Evolutionary conservation across 495 filamentous ascomycete species (phyloP).

Genomic region (Trypethelium eluteriae): DNA sequence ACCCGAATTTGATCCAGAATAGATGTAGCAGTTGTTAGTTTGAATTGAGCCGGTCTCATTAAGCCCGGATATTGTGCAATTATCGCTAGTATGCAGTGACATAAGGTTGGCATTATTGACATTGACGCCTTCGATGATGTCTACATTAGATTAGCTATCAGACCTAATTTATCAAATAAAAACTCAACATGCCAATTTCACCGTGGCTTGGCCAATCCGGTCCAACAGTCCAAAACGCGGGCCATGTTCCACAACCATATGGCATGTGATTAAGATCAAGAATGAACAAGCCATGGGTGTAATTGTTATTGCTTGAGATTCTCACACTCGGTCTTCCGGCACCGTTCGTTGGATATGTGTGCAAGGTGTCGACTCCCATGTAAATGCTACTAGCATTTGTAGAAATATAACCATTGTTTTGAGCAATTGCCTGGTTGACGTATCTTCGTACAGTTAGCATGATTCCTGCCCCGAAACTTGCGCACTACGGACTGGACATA

Average conservation of each 20-base stretch:
- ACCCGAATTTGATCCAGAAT: constrained; percentile 15
- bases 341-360: constrained; percentile 20
- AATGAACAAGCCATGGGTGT: constrained; percentile 26
- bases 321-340: constrained; percentile 26
- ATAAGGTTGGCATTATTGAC: constrained; percentile 54
- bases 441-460: constrained; percentile 15
- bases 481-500: constrained; percentile 27
- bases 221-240: constrained; percentile 56
- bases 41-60: constrained; percentile 44
- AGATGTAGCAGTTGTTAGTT: constrained; percentile 43
- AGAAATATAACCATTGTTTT: constrained; percentile 20
- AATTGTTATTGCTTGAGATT: constrained; percentile 23
- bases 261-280: constrained; percentile 27
- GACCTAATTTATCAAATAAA: neutral
- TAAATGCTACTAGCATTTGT: constrained; percentile 16
- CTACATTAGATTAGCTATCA: constrained; percentile 26
- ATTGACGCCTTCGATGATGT: constrained; percentile 87
- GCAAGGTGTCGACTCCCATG: constrained; percentile 24
- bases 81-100: constrained; percentile 62
- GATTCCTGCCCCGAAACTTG: neutral
- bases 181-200: constrained; percentile 17
- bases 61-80: constrained; percentile 51
- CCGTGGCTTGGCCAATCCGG: constrained; percentile 41
- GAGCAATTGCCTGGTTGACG: constrained; percentile 24
- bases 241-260: constrained; percentile 26